These are phyloP conservation scores for Starmerella tilneyi DNA, from an alignment of 805 yeast genomes.

Conservation along the genomic window DNA sequence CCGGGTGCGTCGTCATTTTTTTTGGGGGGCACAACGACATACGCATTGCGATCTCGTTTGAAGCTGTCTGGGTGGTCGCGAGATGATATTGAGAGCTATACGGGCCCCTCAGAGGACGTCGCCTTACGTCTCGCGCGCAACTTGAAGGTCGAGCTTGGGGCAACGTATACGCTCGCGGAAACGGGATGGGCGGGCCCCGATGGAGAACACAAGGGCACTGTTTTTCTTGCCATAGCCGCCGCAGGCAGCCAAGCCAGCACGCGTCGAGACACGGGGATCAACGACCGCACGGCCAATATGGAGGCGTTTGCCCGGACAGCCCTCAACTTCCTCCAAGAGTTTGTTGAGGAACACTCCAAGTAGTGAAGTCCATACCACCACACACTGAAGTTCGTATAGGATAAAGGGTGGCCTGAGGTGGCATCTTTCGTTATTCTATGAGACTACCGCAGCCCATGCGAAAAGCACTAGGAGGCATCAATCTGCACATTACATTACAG, in stretches of 20 bases:
- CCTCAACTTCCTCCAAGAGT: constrained; percentile 43
- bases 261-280: constrained; percentile 37
- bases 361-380: not conserved
- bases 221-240: constrained; percentile 60
- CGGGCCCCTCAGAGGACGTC: constrained; percentile 72
- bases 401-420: too few relatives aligned
- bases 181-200: constrained; percentile 83
- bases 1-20: constrained; percentile 80
- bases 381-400: too few relatives aligned
- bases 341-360: not conserved
- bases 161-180: constrained; percentile 72
- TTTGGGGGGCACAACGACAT: constrained; percentile 74
- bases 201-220: constrained; percentile 46
- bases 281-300: constrained; percentile 61
- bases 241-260: constrained; percentile 44
- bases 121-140: constrained; percentile 70
- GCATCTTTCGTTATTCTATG: too few relatives aligned
- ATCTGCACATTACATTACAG: too few relatives aligned
- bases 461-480: too few relatives aligned
- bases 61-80: constrained; percentile 70
- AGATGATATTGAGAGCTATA: constrained; percentile 56
- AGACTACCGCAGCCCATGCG: too few relatives aligned
- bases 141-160: constrained; percentile 67
- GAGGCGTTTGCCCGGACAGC: constrained; percentile 61
- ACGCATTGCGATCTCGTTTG: constrained; percentile 63